phyloP scores from a whole-genome alignment of 306 rosid species.

The Rosa rugosa region DNA sequence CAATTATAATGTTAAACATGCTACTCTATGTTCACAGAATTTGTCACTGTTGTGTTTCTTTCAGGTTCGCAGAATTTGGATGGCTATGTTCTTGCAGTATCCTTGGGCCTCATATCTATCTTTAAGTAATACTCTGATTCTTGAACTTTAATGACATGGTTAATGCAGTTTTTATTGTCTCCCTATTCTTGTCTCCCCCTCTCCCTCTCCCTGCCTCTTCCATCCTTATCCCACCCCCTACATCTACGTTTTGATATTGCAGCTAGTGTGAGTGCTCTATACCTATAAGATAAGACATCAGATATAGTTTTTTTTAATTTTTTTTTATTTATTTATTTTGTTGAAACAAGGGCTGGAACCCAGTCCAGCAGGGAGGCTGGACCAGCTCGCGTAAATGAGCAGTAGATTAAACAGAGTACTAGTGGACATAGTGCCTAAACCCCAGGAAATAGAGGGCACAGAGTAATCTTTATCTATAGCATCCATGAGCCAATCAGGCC shows the following conservation, averaged over 20 bases:
- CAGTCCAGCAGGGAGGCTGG: not conserved
- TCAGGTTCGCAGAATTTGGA: slow-evolving; percentile 62
- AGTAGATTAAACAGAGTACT: not conserved
- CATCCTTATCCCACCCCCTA: not conserved
- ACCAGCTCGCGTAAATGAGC: not conserved
- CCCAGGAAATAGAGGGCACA: not conserved
- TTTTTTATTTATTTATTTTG: not conserved
- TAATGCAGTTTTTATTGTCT: not conserved
- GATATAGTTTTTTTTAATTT: not conserved
- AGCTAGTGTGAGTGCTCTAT: not conserved
- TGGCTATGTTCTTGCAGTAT: slow-evolving; percentile 83
- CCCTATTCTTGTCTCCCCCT: not conserved
- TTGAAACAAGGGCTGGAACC: not conserved
- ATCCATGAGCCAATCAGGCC: not conserved
- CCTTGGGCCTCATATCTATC: slow-evolving; percentile 81
- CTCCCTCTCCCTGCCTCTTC: not conserved
- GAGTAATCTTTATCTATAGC: not conserved
- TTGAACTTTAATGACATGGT: slow-evolving; percentile 9
- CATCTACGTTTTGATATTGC: not conserved
- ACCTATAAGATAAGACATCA: not conserved
- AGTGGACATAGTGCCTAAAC: not conserved
- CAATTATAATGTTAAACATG: not conserved
- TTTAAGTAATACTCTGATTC: slow-evolving; percentile 60
- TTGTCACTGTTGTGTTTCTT: slow-evolving; percentile 16
- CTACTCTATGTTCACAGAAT: not conserved